These are phyloP conservation scores for Hypoxylon trugodes DNA, from an alignment of 495 filamentous ascomycete genomes.

Conservation along the genomic window DNA sequence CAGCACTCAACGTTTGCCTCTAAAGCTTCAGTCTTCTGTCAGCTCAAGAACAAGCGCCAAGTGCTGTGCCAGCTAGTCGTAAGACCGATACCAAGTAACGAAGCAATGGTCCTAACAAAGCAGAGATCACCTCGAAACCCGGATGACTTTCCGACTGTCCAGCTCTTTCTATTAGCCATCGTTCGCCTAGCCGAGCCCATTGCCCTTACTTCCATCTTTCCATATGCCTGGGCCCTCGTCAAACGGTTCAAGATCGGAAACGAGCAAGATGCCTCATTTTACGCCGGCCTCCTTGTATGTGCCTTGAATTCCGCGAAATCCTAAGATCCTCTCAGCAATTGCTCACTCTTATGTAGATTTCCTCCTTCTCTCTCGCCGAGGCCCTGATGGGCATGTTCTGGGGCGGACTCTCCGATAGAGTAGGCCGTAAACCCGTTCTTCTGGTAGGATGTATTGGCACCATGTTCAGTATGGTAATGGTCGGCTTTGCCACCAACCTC, in stretches of 20 bases:
- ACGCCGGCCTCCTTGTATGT: conserved; percentile 74
- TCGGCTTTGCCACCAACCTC: conserved; percentile 83
- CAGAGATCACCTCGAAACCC: conserved; percentile 59
- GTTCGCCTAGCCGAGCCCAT: conserved; percentile 86
- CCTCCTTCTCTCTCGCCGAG: conserved; percentile 83
- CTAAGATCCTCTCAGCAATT: not conserved
- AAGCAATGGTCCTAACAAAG: conserved; percentile 56
- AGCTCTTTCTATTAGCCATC: conserved; percentile 72
- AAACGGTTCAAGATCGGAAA: conserved; percentile 74
- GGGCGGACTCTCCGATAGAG: conserved; percentile 80
- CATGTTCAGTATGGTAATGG: conserved; percentile 77
- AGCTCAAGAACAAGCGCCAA: conserved; percentile 28
- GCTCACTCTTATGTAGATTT: conserved; percentile 56
- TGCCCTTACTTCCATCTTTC: conserved; percentile 85
- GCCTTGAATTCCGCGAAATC: too few relatives aligned
- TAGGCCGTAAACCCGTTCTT: conserved; percentile 86
- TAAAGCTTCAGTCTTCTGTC: conserved; percentile 21
- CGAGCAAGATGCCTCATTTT: conserved; percentile 78
- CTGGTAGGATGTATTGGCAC: conserved; percentile 82
- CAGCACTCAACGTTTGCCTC: conserved; percentile 32
- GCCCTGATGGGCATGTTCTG: conserved; percentile 84
- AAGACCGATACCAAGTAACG: conserved; percentile 42
- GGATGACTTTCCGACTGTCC: conserved; percentile 75
- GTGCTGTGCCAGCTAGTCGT: conserved; percentile 45
- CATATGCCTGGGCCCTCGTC: conserved; percentile 87